Evolutionary conservation across 2,329 filamentous ascomycete species (phyloP).

Genomic region (Uncinocarpus reesii): DNA sequence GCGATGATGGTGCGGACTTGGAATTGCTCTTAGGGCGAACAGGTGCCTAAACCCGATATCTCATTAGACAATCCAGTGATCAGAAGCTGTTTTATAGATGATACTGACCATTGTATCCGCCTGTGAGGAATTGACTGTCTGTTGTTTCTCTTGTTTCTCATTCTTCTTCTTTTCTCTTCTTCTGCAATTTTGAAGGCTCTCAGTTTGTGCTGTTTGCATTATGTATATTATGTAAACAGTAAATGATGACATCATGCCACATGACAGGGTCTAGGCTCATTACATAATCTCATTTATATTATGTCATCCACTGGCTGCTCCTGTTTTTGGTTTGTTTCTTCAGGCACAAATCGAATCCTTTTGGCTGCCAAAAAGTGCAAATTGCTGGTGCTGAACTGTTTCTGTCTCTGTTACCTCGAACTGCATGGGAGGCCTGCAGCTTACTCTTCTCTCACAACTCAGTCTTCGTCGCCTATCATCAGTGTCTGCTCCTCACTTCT

Average conservation of each 20-base stretch:
- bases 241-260: neutral
- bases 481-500: neutral
- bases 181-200: too few species aligned
- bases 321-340: neutral
- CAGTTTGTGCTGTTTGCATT: slow-evolving; percentile 7
- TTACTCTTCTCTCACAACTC: neutral
- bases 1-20: slow-evolving; percentile 14
- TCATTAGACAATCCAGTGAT: neutral
- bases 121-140: too few species aligned
- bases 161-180: too few species aligned
- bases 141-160: too few species aligned
- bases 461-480: neutral
- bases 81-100: too few species aligned
- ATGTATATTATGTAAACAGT: neutral
- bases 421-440: neutral
- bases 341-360: neutral
- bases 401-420: neutral
- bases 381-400: too few species aligned
- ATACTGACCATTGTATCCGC: slow-evolving; percentile 1
- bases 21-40: slow-evolving; percentile 19
- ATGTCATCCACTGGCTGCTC: neutral
- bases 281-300: neutral
- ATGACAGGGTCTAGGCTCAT: neutral
- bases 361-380: too few species aligned
- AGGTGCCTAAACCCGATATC: slow-evolving; percentile 21